phyloP scores from a whole-genome alignment of 1,284 basidiomycete species.

The Ganoderma lucidum region DNA sequence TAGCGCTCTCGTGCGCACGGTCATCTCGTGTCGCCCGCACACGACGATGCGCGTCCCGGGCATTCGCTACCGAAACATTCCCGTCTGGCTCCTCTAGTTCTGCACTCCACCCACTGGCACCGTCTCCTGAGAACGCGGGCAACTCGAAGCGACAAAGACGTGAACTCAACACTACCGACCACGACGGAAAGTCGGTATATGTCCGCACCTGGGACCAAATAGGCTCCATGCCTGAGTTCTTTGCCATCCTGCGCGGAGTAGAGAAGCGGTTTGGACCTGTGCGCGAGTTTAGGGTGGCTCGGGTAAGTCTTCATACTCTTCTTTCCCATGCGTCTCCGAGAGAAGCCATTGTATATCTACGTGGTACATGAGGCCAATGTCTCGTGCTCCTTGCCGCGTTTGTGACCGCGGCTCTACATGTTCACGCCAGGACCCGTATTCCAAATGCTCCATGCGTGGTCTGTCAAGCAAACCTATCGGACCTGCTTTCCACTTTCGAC shows the following conservation, averaged over 20 bases:
- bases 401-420: neutral
- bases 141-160: neutral
- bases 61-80: constrained; percentile 11
- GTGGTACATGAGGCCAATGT: neutral
- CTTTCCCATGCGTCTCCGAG: too few relatives aligned
- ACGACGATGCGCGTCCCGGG: neutral
- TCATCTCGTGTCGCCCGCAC: neutral
- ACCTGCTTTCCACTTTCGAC: too few relatives aligned
- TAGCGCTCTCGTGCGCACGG: constrained; percentile 2
- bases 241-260: constrained; percentile 57
- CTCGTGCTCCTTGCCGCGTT: neutral
- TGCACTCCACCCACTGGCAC: neutral
- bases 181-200: constrained; percentile 37
- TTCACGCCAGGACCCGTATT: too few relatives aligned
- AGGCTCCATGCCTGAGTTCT: constrained; percentile 53
- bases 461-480: too few relatives aligned
- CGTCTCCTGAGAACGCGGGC: neutral
- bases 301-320: constrained; percentile 47
- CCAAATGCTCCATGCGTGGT: too few relatives aligned
- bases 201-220: constrained; percentile 50
- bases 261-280: constrained; percentile 65
- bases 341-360: neutral
- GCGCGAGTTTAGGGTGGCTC: constrained; percentile 52
- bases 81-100: constrained; percentile 6
- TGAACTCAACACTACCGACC: neutral